Conservation (phyloP, 495 filamentous ascomycete species). For the Xylaria sp. region DNA sequence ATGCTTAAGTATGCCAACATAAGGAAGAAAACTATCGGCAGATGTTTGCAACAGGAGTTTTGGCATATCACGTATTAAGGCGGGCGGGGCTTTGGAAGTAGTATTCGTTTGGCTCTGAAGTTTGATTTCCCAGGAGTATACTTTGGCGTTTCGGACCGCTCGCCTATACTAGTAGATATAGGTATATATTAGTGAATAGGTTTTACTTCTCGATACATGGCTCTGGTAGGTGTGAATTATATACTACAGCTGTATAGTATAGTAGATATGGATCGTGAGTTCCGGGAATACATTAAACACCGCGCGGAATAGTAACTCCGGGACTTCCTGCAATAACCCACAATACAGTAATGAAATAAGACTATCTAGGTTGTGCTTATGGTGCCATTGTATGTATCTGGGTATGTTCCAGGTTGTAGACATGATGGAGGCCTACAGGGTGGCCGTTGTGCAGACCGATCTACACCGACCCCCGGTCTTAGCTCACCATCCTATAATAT, state of each 20-base stretch:
- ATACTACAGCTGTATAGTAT: not conserved
- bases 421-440: too few relatives aligned
- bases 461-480: not conserved
- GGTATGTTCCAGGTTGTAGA: too few relatives aligned
- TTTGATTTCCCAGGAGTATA: not conserved
- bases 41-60: slow-evolving; percentile 1
- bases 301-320: not conserved
- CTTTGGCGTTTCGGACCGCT: not conserved
- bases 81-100: not conserved
- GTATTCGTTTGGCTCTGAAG: not conserved
- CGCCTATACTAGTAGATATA: not conserved
- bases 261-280: not conserved
- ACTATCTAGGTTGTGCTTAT: too few relatives aligned
- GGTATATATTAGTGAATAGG: not conserved
- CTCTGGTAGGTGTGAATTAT: too few relatives aligned
- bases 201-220: not conserved
- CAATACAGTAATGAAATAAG: not conserved
- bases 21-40: not conserved
- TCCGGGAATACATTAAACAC: not conserved
- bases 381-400: too few relatives aligned
- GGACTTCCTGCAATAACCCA: not conserved
- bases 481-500: not conserved
- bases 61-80: not conserved
- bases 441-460: too few relatives aligned
- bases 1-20: not conserved